Evolutionary conservation across 78 protist genomes (phyloP).

Genomic region (slime mould (Dictyostelium discoideum)): DNA sequence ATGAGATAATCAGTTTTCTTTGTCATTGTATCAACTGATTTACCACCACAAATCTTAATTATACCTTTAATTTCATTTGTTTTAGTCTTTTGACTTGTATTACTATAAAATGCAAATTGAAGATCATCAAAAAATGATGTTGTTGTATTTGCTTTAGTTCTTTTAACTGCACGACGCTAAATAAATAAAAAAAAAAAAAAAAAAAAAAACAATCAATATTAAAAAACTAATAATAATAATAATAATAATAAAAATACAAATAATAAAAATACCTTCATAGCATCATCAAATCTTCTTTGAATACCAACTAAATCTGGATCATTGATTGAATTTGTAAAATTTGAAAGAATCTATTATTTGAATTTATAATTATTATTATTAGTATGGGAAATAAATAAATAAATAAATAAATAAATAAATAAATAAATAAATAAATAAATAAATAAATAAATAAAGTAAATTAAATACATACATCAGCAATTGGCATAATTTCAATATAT

Average conservation of each 20-base stretch:
- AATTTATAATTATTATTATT: too few species aligned
- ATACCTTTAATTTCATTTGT: neutral
- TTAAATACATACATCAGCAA: neutral
- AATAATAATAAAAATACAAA: too few species aligned
- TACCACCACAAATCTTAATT: constrained; percentile 10
- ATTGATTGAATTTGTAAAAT: neutral
- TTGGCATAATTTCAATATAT: constrained; percentile 17
- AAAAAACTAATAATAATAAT: too few species aligned
- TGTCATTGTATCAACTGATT: neutral
- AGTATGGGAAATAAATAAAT: too few species aligned
- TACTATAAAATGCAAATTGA: neutral
- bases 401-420: too few species aligned
- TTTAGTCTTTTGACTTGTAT: constrained; percentile 13
- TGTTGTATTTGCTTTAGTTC: neutral
- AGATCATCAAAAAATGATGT: neutral
- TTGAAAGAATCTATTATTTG: constrained; percentile 7
- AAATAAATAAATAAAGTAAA: too few species aligned
- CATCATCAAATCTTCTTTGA: constrained; percentile 74
- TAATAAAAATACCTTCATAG: neutral
- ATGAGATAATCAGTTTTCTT: constrained; percentile 29
- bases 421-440: too few species aligned
- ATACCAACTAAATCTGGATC: constrained; percentile 58
- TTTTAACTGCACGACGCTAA: constrained; percentile 44
- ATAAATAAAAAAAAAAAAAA: neutral
- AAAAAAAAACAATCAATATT: too few species aligned